These are phyloP conservation scores for Cutaneotrichosporon sp. DNA, from an alignment of 1,284 basidiomycete genomes.

Conservation along the genomic window DNA sequence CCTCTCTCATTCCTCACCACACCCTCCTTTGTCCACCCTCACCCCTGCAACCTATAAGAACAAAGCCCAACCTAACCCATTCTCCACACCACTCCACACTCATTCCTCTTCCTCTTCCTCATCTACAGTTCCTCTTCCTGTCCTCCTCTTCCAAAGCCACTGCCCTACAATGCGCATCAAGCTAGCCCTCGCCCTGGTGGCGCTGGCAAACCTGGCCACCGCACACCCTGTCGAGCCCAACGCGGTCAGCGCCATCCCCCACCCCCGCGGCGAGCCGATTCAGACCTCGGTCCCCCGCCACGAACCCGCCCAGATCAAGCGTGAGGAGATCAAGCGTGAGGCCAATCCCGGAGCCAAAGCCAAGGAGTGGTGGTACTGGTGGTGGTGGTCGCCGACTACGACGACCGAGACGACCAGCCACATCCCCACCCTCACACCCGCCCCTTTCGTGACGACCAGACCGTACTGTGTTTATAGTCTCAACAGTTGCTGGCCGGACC, in stretches of 20 bases:
- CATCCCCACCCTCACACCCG: slow-evolving; percentile 65
- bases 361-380: too few relatives aligned
- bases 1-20: neutral
- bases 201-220: neutral
- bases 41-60: neutral
- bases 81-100: neutral
- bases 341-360: too few relatives aligned
- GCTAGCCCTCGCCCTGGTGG: neutral
- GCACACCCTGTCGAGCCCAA: neutral
- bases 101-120: neutral
- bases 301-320: too few relatives aligned
- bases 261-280: too few relatives aligned
- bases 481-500: too few relatives aligned
- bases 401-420: slow-evolving; percentile 12
- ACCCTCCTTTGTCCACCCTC: neutral
- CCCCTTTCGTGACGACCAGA: too few relatives aligned
- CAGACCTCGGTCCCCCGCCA: too few relatives aligned
- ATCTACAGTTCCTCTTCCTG: too few relatives aligned
- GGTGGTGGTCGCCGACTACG: too few relatives aligned
- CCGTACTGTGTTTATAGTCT: too few relatives aligned
- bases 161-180: neutral
- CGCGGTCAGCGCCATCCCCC: too few relatives aligned
- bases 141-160: neutral
- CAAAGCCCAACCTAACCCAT: neutral
- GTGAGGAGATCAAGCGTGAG: too few relatives aligned